phyloP scores from a whole-genome alignment of 345 rosid species.

The Chamaenerion angustifolium region DNA sequence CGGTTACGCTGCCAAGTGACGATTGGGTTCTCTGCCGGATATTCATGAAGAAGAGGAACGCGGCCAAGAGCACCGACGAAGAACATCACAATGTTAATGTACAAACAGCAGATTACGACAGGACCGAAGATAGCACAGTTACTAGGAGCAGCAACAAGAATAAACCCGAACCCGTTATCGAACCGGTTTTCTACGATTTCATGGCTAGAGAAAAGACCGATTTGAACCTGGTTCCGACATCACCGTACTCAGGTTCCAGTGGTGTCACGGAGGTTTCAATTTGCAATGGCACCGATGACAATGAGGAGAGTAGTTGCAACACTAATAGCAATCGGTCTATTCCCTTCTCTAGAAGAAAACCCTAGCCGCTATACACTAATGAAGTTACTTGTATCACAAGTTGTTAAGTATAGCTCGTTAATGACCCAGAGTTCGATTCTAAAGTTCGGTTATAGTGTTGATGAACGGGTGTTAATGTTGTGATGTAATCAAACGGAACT shows the following conservation, averaged over 20 bases:
- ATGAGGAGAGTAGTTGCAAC: slow-evolving; percentile 20
- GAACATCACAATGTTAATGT: too few relatives aligned
- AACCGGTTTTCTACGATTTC: slow-evolving; percentile 14
- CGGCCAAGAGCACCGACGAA: slow-evolving; percentile 1
- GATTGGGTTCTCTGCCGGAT: slow-evolving; percentile 44
- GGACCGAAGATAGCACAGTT: background rate
- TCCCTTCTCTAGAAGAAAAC: slow-evolving; percentile 42
- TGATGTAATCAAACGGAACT: too few relatives aligned
- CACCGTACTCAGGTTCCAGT: slow-evolving; percentile 13
- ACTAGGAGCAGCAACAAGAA: background rate
- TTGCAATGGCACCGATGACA: slow-evolving; percentile 6
- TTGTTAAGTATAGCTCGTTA: too few relatives aligned
- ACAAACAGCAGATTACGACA: background rate
- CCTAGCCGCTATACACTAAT: slow-evolving; percentile 10
- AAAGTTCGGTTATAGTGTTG: too few relatives aligned
- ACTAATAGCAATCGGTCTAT: background rate
- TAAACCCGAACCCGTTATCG: background rate
- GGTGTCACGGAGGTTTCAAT: slow-evolving; percentile 11
- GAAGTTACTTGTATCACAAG: background rate
- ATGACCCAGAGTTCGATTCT: too few relatives aligned
- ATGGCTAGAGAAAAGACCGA: slow-evolving; percentile 6
- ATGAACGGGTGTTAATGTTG: too few relatives aligned
- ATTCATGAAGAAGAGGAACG: slow-evolving; percentile 28
- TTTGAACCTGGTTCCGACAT: slow-evolving; percentile 3
- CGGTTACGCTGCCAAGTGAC: slow-evolving; percentile 6